These are phyloP conservation scores for Talaromyces thailandensis DNA, from an alignment of 495 filamentous ascomycete genomes.

Conservation along the genomic window DNA sequence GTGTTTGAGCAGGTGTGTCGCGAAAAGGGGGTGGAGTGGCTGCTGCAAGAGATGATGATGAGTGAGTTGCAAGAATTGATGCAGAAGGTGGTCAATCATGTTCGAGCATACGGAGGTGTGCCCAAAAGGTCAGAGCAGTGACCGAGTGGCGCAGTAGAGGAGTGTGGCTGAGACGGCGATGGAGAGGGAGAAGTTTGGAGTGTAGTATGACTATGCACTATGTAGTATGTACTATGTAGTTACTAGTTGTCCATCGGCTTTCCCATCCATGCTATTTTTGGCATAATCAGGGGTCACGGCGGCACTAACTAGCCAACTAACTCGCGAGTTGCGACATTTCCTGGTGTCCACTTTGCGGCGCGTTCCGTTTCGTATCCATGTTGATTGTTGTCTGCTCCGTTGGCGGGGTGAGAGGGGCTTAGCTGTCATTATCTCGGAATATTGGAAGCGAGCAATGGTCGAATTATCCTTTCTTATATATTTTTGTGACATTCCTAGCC, in stretches of 20 bases:
- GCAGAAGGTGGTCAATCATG: slow-evolving; percentile 3
- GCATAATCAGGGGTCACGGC: neutral
- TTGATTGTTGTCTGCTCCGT: neutral
- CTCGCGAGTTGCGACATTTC: neutral
- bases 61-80: slow-evolving; percentile 3
- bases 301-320: neutral
- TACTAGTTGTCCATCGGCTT: neutral
- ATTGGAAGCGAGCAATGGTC: neutral
- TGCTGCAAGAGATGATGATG: neutral
- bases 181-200: slow-evolving; percentile 4
- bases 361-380: neutral
- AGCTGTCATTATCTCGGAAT: neutral
- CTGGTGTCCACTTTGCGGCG: neutral
- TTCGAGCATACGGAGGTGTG: neutral
- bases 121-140: neutral
- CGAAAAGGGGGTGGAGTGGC: slow-evolving; percentile 1
- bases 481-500: no score
- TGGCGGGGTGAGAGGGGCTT: neutral
- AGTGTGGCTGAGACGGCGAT: neutral
- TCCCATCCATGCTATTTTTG: neutral
- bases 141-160: neutral
- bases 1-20: slow-evolving; percentile 14
- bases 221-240: no score
- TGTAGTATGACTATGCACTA: no score
- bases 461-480: neutral